Evolutionary conservation across 306 rosid species (phyloP), one percentile per base, ranked within the genome.

Genomic region (Potentilla sterilis): DNA sequence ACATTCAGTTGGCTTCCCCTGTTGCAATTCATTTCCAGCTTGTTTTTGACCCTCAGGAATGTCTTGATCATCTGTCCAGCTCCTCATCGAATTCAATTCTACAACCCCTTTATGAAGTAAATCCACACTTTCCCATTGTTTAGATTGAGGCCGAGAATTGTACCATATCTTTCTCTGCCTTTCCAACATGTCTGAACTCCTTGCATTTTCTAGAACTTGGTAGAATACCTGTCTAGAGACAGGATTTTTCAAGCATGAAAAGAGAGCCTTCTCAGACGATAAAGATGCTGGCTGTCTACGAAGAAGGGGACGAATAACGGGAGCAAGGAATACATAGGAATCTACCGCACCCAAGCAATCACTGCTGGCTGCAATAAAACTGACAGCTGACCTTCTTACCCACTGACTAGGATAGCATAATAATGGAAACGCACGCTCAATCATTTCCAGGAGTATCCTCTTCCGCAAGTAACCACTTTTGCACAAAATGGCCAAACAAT

Each of bases 161-260:
- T 95, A 95, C 97, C 99, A 95, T 84, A 95, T 92, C 87, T 87
- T 95, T 83, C 99, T 92, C 57, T 92, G 99, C 83, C 99, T 89
- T 83, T 92, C 97, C 78, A 95, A 80, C 99, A 95, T 92, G 81
- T 89, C 97, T 11, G 97, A 92, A 81, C 99, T 92, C 87, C 92
- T 92, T 28, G 97, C 91, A 75, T 87, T 90, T 85, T 92, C 96
- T 82, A 95, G 87, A 82, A 89, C 80, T 83, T 95, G 89, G 81
- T 83, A 88, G 72, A 88, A 95, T 62, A 81, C 83, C 84, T 87
- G 90, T 81, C 95, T 88, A 37, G 97, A 83, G 72, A 89, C 94
- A 18, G 97, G 99, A 79, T 93, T 88, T 75, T 92, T 95, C 74
- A 95, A 81, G 79, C 97, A 95, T 6, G 87, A 87, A 80, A 92